Evolutionary conservation across 208 protist genomes (phyloP).

Genomic region (Vickermania spadyakhi): DNA sequence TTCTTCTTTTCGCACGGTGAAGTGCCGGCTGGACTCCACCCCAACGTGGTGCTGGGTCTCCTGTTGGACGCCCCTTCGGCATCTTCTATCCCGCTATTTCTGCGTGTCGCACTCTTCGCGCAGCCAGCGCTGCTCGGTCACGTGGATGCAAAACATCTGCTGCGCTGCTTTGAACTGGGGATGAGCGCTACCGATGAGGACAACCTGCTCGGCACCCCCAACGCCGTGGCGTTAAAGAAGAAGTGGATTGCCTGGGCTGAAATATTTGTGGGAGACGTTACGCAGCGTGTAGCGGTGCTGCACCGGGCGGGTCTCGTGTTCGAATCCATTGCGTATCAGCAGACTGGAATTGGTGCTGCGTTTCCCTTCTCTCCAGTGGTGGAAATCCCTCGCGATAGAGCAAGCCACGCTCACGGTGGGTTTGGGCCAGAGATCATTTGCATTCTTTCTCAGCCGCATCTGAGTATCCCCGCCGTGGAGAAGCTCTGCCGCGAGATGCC

Average conservation of each 20-base stretch:
- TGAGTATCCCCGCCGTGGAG: conserved; percentile 9
- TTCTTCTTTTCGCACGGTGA: background rate
- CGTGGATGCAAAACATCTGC: background rate
- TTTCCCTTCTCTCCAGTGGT: too few species aligned
- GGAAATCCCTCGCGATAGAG: background rate
- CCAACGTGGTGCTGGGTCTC: background rate
- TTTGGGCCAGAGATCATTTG: background rate
- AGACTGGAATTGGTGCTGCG: background rate
- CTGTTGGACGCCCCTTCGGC: background rate
- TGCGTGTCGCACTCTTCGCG: background rate
- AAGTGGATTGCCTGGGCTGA: background rate
- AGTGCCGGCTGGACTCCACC: background rate
- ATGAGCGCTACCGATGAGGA: background rate
- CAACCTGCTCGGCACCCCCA: background rate
- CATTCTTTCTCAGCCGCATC: background rate
- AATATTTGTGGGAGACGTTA: background rate
- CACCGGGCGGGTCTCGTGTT: background rate
- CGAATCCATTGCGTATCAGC: background rate
- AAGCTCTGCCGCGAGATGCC: conserved; percentile 8
- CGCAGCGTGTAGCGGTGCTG: background rate
- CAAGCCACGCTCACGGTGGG: background rate
- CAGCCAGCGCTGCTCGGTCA: background rate
- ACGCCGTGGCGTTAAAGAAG: background rate
- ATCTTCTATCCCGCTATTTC: background rate
- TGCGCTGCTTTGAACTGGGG: background rate